Conservation (phyloP, 2,329 filamentous ascomycete species). For the Didymella pinodella region DNA sequence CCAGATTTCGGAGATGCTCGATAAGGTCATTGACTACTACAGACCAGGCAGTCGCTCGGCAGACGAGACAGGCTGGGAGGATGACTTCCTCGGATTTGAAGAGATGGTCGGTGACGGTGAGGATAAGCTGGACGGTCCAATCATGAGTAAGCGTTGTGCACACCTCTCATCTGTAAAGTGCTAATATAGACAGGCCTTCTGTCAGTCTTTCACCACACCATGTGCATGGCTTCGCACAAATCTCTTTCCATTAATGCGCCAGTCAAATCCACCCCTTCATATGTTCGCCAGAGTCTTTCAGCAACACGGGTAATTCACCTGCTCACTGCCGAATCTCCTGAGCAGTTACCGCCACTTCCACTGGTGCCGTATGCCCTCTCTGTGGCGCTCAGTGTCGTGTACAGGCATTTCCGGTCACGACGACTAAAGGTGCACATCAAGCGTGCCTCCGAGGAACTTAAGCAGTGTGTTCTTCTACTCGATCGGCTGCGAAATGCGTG, state of each 20-base stretch:
- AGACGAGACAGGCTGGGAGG: slow-evolving; percentile 57
- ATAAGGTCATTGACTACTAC: slow-evolving; percentile 59
- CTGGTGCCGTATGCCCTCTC: slow-evolving; percentile 65
- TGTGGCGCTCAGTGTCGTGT: slow-evolving; percentile 64
- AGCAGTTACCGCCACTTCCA: slow-evolving; percentile 60
- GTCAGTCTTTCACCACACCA: slow-evolving; percentile 65
- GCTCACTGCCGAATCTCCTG: slow-evolving; percentile 56
- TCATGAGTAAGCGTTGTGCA: slow-evolving; percentile 43
- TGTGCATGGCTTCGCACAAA: slow-evolving; percentile 65
- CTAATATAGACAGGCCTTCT: slow-evolving; percentile 54
- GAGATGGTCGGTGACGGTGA: slow-evolving; percentile 53
- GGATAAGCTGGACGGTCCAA: slow-evolving; percentile 48
- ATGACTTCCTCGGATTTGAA: slow-evolving; percentile 56
- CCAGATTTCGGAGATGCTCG: slow-evolving; percentile 55
- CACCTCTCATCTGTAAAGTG: not conserved
- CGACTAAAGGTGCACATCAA: slow-evolving; percentile 58
- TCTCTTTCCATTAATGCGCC: slow-evolving; percentile 55
- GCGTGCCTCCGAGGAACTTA: slow-evolving; percentile 56
- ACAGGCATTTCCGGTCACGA: slow-evolving; percentile 63
- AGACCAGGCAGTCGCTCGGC: slow-evolving; percentile 51
- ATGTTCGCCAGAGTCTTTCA: slow-evolving; percentile 63
- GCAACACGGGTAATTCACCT: slow-evolving; percentile 64
- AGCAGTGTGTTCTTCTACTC: slow-evolving; percentile 55
- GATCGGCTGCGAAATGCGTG: slow-evolving; percentile 55
- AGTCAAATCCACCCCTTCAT: slow-evolving; percentile 59